phyloP scores from a whole-genome alignment of 139 green algal species.

The Chlamydomonas applanata region DNA sequence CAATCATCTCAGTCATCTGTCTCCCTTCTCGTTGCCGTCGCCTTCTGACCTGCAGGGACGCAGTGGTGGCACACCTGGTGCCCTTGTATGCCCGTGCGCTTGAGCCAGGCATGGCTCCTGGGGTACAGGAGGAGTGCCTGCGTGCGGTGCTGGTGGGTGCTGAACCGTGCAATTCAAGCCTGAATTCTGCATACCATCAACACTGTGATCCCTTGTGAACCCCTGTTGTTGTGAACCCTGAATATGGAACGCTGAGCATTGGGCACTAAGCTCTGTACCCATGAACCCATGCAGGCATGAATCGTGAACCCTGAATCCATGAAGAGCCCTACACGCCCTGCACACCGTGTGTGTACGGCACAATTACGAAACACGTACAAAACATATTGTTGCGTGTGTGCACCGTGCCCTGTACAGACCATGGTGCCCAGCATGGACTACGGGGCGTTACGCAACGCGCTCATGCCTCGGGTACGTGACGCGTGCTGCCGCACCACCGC shows the following conservation, averaged over 20 bases:
- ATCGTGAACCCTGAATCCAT: no score
- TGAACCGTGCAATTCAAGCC: no score
- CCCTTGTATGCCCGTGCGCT: constrained; percentile 4
- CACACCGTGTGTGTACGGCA: no score
- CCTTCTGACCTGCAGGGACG: not conserved
- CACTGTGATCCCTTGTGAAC: no score
- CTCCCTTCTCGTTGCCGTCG: constrained; percentile 1
- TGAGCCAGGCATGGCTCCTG: constrained; percentile 10
- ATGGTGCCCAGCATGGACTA: constrained; percentile 9
- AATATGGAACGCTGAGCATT: no score
- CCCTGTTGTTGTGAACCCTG: no score
- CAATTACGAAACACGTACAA: no score
- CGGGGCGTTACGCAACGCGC: constrained; percentile 7
- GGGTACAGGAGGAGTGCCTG: constrained; percentile 31
- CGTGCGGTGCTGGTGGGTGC: not conserved
- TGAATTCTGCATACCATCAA: no score
- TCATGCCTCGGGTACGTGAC: constrained; percentile 31
- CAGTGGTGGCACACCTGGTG: not conserved
- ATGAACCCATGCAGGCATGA: no score
- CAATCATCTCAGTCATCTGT: not conserved
- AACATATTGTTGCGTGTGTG: no score
- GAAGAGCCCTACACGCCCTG: no score
- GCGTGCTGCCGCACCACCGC: constrained; percentile 62
- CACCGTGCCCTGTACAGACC: not conserved
- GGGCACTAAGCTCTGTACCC: no score